Percentiles rank a stretch among this genome's conserved stretches.
These are phyloP conservation scores for Colletotrichum destructivum DNA, from an alignment of 2,329 filamentous ascomycete species.

Conservation along the genomic window DNA sequence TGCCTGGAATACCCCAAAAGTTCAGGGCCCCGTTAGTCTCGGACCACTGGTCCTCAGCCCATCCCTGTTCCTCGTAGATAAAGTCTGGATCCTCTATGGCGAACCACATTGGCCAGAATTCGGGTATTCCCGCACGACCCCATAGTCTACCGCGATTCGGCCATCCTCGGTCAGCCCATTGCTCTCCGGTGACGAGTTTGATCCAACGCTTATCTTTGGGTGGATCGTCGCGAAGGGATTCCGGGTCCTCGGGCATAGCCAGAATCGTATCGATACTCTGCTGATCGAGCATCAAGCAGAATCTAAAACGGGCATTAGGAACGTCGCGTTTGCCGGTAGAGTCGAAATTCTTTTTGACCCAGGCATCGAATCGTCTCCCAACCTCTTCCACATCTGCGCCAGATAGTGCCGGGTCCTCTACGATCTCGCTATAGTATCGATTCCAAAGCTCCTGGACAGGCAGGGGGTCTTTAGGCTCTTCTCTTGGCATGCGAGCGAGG, in stretches of 20 bases:
- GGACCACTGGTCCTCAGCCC: too few relatives aligned
- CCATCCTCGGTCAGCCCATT: conserved; percentile 33
- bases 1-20: conserved; percentile 42
- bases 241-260: conserved; percentile 44
- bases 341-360: conserved; percentile 37
- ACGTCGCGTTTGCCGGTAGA: conserved; percentile 18
- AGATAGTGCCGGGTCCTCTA: conserved; percentile 42
- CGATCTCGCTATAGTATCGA: conserved; percentile 44
- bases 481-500: not conserved
- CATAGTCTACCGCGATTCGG: conserved; percentile 44
- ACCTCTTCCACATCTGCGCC: conserved; percentile 40
- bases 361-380: conserved; percentile 43
- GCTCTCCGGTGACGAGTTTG: conserved; percentile 41
- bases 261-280: conserved; percentile 46
- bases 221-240: conserved; percentile 15
- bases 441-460: conserved; percentile 43
- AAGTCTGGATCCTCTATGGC: conserved; percentile 37
- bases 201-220: conserved; percentile 33
- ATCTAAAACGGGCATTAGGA: conserved; percentile 42
- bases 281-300: conserved; percentile 45
- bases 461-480: conserved; percentile 36
- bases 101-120: conserved; percentile 44
- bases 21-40: conserved; percentile 40
- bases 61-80: conserved; percentile 42
- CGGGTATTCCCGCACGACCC: conserved; percentile 41